A percentile compares a stretch with the other conserved stretches of the same genome.
These are phyloP conservation scores for Phytophthora pistaciae DNA, from an alignment of 352 stramenopile species.

Conservation along the genomic window DNA sequence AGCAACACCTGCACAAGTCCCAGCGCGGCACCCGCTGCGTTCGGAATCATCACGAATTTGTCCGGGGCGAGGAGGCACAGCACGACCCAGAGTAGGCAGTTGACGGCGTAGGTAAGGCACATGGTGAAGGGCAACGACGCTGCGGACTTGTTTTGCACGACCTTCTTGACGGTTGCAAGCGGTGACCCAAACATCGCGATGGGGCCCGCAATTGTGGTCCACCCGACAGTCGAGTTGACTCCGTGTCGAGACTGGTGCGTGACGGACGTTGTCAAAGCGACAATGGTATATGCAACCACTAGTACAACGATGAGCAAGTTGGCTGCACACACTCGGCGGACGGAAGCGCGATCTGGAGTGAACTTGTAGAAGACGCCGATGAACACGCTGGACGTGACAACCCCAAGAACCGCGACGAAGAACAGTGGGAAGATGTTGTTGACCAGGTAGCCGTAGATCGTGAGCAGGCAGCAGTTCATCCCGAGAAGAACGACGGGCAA, in stretches of 20 bases:
- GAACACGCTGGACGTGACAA: slow-evolving; percentile 34
- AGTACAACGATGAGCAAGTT: slow-evolving; percentile 38
- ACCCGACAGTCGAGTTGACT: slow-evolving; percentile 1
- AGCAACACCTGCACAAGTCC: slow-evolving; percentile 22
- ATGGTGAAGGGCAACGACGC: slow-evolving; percentile 48
- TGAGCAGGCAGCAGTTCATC: slow-evolving; percentile 27
- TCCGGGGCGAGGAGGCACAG: slow-evolving; percentile 41
- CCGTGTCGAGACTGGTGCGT: slow-evolving; percentile 16
- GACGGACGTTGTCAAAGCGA: slow-evolving; percentile 28
- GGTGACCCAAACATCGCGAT: slow-evolving; percentile 49
- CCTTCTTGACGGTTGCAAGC: slow-evolving; percentile 42
- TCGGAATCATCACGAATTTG: slow-evolving; percentile 41
- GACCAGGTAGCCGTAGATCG: slow-evolving; percentile 33
- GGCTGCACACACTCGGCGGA: slow-evolving; percentile 25
- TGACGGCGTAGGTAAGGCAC: slow-evolving; percentile 39
- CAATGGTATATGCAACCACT: slow-evolving; percentile 44
- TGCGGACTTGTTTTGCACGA: slow-evolving; percentile 40
- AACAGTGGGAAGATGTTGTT: slow-evolving; percentile 48
- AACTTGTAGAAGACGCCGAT: slow-evolving; percentile 46
- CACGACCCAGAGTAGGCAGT: slow-evolving; percentile 49
- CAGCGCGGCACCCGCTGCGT: slow-evolving; percentile 31
- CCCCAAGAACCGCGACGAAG: slow-evolving; percentile 35
- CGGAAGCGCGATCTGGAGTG: slow-evolving; percentile 28
- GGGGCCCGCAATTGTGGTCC: slow-evolving; percentile 32
- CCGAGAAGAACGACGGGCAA: slow-evolving; percentile 28